Evolutionary conservation across 345 rosid genomes (phyloP).

Genomic region (Moringa oleifera): DNA sequence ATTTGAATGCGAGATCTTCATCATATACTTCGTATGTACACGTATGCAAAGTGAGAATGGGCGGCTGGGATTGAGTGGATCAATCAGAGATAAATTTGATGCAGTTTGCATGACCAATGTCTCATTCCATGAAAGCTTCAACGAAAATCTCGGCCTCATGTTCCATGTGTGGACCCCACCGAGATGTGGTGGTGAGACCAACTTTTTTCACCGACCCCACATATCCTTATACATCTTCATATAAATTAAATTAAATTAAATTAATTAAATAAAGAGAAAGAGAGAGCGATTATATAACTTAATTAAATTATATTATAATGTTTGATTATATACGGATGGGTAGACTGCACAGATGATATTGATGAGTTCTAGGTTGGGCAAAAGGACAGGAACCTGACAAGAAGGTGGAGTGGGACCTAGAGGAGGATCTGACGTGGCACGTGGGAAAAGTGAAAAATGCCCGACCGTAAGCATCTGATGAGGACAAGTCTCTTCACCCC

Average conservation of each 20-base stretch:
- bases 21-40: not conserved
- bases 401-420: slow-evolving; percentile 14
- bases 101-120: slow-evolving; percentile 5
- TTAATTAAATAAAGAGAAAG: too few species aligned
- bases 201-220: slow-evolving; percentile 22
- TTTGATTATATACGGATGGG: too few species aligned
- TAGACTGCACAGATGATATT: too few species aligned
- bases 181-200: slow-evolving; percentile 8
- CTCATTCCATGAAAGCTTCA: slow-evolving; percentile 9
- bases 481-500: slow-evolving; percentile 18
- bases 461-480: slow-evolving; percentile 25
- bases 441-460: slow-evolving; percentile 2
- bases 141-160: slow-evolving; percentile 20
- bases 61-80: slow-evolving; percentile 6
- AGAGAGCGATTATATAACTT: too few species aligned
- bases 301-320: too few species aligned
- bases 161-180: slow-evolving; percentile 21
- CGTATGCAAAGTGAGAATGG: not conserved
- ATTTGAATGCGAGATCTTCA: not conserved
- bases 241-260: too few species aligned
- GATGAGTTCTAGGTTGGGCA: not conserved
- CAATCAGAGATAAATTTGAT: not conserved
- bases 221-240: too few species aligned
- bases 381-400: slow-evolving; percentile 13
- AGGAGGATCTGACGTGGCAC: slow-evolving; percentile 19